Base-by-base conservation (phyloP, 768 basidiomycete species). In the Tephrocybe sp. region DNA sequence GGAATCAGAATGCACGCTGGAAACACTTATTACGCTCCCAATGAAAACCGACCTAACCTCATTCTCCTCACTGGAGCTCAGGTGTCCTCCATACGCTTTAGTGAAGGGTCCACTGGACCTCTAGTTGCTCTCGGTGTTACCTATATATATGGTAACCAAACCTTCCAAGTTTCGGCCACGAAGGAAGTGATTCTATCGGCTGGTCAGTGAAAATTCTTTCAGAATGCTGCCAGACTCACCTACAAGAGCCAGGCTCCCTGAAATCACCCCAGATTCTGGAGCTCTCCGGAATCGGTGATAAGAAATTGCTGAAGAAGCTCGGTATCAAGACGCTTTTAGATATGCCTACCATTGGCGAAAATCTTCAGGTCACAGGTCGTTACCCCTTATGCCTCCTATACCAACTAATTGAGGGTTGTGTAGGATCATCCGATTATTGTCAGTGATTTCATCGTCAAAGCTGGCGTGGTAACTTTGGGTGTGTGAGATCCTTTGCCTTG, bases 161-260 rank as follows among this genome's bases (percentile, higher is more conserved):
- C 32, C 13, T 34, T 37, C 36, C 8, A 37, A 37, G 18, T 37
- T 37, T 19, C 36, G 22, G 76, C 74, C 19, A 65, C 60, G 39
- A 71, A 70, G 44, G 80, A 83, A 58, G 76, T 81, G 35, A 74
- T 82, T 39, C 60, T 81, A 6, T 66, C 65, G 21, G 69, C 72
- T 9, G 74, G 72, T 62, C 62, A 53, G 37, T 22, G 42, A 24
- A 51, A 54, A 31, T 44, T 46, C 11, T 49, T 47, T n/a, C 54
- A 47, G 31, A 36, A 38, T 38, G 8, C n/a, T 44, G 11, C 6
- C 21, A n/a, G 9, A 26, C 30, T 22, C 5, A 22, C 12, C 37
- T 37, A 18, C 24, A 39, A 25, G 13, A 11, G 15, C 16, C 6
- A 22, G 36, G 36, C 24, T 49, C 43, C 27, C 30, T 39, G 9